These are phyloP conservation scores for Arthrobotrys pseudoclavata DNA, from an alignment of 2,329 filamentous ascomycete genomes.

Conservation along the genomic window DNA sequence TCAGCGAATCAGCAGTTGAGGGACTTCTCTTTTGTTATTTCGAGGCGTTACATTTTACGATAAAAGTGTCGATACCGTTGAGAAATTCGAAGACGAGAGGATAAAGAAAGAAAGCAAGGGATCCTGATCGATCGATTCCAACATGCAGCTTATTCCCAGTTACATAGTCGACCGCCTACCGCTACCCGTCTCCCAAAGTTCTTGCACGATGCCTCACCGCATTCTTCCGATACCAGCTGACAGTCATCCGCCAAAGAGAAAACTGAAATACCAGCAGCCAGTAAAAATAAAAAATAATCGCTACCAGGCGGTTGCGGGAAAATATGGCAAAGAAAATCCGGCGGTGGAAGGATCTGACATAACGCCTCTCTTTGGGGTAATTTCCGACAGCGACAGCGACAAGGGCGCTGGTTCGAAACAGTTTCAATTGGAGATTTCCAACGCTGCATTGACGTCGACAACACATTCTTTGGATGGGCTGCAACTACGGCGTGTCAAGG, in stretches of 20 bases:
- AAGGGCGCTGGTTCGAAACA: background rate
- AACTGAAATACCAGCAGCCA: background rate
- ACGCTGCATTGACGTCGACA: background rate
- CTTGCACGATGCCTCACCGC: constrained; percentile 17
- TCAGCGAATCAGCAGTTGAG: constrained; percentile 6
- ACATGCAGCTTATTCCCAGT: constrained; percentile 17
- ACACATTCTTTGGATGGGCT: background rate
- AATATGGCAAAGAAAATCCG: constrained; percentile 3
- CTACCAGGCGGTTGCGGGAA: background rate
- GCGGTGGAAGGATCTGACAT: background rate
- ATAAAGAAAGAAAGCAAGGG: constrained; percentile 2
- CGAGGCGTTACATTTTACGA: background rate
- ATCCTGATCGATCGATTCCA: constrained; percentile 3
- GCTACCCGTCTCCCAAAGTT: background rate
- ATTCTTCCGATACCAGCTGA: background rate
- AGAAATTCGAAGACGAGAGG: background rate
- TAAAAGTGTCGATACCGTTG: background rate
- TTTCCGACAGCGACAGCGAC: constrained; percentile 18
- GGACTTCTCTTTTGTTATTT: background rate
- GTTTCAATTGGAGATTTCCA: constrained; percentile 5
- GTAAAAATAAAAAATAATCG: background rate
- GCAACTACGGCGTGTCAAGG: constrained; percentile 33
- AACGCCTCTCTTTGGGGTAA: constrained; percentile 7
- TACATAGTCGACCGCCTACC: constrained; percentile 19
- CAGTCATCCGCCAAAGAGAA: constrained; percentile 1